Evolutionary conservation across 148 eudicot genomes (phyloP).

Genomic region (Rheum nobile): DNA sequence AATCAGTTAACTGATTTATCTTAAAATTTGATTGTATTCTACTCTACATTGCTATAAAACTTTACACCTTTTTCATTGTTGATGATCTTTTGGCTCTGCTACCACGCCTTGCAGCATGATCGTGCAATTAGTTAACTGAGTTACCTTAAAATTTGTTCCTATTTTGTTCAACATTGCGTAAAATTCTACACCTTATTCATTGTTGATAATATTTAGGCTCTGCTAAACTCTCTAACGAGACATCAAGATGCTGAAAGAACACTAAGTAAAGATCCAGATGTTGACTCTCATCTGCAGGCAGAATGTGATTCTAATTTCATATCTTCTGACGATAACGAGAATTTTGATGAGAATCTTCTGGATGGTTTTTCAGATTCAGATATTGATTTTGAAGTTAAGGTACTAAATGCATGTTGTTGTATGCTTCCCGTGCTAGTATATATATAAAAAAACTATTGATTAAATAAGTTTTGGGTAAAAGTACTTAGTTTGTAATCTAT

Average conservation of each 20-base stretch:
- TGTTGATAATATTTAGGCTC: constrained; percentile 20
- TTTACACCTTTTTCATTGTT: background rate
- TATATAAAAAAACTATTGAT: background rate
- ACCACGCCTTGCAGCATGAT: background rate
- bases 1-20: background rate
- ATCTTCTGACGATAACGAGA: constrained; percentile 65
- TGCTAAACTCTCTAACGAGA: constrained; percentile 37
- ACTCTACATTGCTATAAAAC: background rate
- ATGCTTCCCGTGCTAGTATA: background rate
- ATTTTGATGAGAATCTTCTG: constrained; percentile 32
- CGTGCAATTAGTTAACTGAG: background rate
- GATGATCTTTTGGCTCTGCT: constrained; percentile 30
- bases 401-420: background rate
- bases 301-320: constrained; percentile 33
- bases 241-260: constrained; percentile 24
- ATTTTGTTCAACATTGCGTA: background rate
- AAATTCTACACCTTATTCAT: constrained; percentile 8
- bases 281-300: constrained; percentile 25
- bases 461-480: background rate
- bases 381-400: constrained; percentile 43
- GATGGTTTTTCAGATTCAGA: constrained; percentile 47
- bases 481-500: background rate
- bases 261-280: constrained; percentile 21
- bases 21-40: background rate
- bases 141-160: background rate